Evolutionary conservation across 805 yeast species (phyloP), one percentile per base, ranked within the genome.

Genomic region (Candida ulmi): DNA sequence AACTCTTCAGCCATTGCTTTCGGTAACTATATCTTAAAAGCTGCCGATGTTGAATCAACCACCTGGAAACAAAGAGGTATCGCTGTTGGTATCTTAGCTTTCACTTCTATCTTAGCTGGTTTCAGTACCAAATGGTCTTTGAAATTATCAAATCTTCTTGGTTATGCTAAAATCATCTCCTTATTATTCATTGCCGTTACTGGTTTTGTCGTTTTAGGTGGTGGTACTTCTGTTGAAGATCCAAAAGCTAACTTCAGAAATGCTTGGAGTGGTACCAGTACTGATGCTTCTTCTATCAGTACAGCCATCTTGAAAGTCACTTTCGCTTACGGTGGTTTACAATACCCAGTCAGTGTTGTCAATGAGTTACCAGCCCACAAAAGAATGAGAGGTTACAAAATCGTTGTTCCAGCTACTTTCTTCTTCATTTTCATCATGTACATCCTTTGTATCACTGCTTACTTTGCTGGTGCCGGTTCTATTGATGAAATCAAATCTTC

Each of bases 51-150:
- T 32, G 48, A 50, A 12, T 44, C 52, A 6, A 77, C 82, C n/a
- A 71, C 78, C 44, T 66, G 70, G 71, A 53, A 52, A 33, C 60
- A 57, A 37, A 55, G 69, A 48, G 86, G 78, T 19, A 43, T 65
- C 32, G 67, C 63, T 18, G 54, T 61, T 17, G 65, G 56, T 19
- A 58, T 56, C 4, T 55, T 66, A 35, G 46, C 59, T 0, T 78
- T 81, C 55, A 50, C 56, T 8, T 45, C 54, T 31, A 34, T 50
- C 6, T 38, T 61, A 5, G 42, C 60, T 8, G 48, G 58, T 2
- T 12, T 48, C 13, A 58, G 55, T 38, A 54, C 65, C 7, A 62
- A 54, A 42, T 44, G 55, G 36, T 49, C 66, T 8, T 42, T 66
- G 30, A 55, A 54, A 40, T 34, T 65, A 11, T 51, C 61, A 34